These are phyloP conservation scores for Melaleuca alternifolia DNA, from an alignment of 345 rosid genomes.

Conservation along the genomic window DNA sequence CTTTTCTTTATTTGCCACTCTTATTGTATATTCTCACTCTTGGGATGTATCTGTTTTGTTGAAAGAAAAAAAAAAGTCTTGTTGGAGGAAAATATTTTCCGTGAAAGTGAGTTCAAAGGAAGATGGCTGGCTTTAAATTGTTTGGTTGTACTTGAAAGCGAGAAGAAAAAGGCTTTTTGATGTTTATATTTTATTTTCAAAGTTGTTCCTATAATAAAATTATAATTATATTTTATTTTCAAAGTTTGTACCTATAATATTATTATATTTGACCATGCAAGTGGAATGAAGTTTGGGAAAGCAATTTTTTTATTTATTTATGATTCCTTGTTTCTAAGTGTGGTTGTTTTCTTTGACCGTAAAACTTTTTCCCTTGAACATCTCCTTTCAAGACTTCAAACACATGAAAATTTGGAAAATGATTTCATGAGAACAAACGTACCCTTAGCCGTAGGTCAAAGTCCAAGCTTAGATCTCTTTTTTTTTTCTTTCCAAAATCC, in stretches of 20 bases:
- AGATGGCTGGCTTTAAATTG: background rate
- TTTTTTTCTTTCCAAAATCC: no score
- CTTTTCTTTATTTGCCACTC: background rate
- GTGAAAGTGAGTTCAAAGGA: background rate
- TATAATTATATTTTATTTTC: background rate
- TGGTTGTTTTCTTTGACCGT: background rate
- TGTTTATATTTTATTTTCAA: background rate
- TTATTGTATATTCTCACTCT: background rate
- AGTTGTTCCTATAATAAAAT: no score
- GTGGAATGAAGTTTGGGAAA: background rate
- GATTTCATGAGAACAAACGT: background rate
- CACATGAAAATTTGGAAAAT: background rate
- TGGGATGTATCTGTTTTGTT: background rate
- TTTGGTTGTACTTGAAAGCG: background rate
- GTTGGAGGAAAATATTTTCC: background rate
- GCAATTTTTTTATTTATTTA: background rate
- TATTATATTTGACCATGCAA: background rate
- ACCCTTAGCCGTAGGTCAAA: no score
- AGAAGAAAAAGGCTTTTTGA: background rate
- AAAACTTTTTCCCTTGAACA: background rate
- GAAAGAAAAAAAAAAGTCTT: background rate
- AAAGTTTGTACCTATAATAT: background rate
- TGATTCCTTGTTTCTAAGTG: background rate
- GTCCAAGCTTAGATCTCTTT: no score
- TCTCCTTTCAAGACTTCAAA: background rate